Conservation (phyloP, 805 yeast genomes). For the Pichia ethanolica region DNA sequence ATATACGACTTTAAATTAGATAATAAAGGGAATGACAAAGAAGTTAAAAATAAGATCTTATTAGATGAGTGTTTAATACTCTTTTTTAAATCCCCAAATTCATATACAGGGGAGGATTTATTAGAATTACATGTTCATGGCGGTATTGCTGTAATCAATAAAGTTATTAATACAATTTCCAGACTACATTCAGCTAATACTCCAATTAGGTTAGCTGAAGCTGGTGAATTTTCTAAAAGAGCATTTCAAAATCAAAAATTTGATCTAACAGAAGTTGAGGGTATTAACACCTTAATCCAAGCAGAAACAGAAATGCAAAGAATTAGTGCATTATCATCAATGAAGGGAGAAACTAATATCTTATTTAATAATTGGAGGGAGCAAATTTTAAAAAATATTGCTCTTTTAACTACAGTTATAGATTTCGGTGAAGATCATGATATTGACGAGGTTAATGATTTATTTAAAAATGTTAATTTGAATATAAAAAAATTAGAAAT, state of each 20-base stretch:
- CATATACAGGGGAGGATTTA: slow-evolving; percentile 90
- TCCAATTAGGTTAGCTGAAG: slow-evolving; percentile 73
- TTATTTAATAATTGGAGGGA: slow-evolving; percentile 62
- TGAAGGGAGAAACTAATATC: slow-evolving; percentile 57
- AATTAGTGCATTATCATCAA: slow-evolving; percentile 60
- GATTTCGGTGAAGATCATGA: slow-evolving; percentile 96
- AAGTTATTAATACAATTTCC: slow-evolving; percentile 59
- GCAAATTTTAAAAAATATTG: slow-evolving; percentile 55
- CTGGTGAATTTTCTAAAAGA: slow-evolving; percentile 85
- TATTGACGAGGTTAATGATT: slow-evolving; percentile 50
- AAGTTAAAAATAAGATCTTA: slow-evolving; percentile 24
- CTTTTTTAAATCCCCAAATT: slow-evolving; percentile 61
- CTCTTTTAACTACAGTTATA: slow-evolving; percentile 76
- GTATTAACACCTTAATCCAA: slow-evolving; percentile 78
- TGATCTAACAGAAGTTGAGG: slow-evolving; percentile 88
- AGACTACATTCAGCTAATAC: slow-evolving; percentile 38
- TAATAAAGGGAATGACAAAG: not conserved
- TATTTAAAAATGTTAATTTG: slow-evolving; percentile 43
- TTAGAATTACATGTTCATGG: slow-evolving; percentile 92
- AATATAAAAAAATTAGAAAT: slow-evolving; percentile 35
- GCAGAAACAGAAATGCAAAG: slow-evolving; percentile 93
- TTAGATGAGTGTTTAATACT: slow-evolving; percentile 74
- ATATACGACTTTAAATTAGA: slow-evolving; percentile 37
- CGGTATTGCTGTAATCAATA: slow-evolving; percentile 73
- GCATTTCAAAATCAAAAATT: slow-evolving; percentile 80